Evolutionary conservation across 1,284 basidiomycete genomes (phyloP).

Genomic region (Austroboletus novae-zelandiae): DNA sequence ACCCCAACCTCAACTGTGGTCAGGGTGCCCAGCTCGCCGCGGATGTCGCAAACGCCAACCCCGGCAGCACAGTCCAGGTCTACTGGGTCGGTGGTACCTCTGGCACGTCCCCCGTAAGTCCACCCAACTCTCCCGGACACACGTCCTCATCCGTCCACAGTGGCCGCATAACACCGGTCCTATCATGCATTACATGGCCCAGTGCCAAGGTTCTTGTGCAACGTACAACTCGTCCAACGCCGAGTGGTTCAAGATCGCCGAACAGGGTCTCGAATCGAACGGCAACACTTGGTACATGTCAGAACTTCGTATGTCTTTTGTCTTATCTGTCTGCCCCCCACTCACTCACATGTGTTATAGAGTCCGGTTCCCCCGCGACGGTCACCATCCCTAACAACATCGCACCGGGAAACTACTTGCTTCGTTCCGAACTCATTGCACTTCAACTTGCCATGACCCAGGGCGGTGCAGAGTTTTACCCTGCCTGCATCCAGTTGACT

Average conservation of each 20-base stretch:
- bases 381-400: conserved; percentile 54
- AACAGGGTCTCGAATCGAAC: conserved; percentile 27
- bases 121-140: conserved; percentile 10
- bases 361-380: conserved; percentile 36
- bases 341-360: conserved; percentile 22
- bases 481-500: conserved; percentile 59
- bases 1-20: conserved; percentile 41
- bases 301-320: conserved; percentile 33
- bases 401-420: conserved; percentile 61
- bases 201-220: conserved; percentile 33
- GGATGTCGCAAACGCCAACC: conserved; percentile 36
- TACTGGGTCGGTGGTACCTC: conserved; percentile 31
- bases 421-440: conserved; percentile 71
- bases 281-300: conserved; percentile 39
- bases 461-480: conserved; percentile 74
- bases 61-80: conserved; percentile 38
- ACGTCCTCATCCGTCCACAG: conserved; percentile 12
- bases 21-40: conserved; percentile 35
- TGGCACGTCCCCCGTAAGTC: conserved; percentile 2
- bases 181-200: conserved; percentile 39
- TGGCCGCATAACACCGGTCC: conserved; percentile 40
- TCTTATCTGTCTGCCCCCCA: not conserved
- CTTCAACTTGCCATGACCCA: conserved; percentile 52
- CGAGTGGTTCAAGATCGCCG: conserved; percentile 40
- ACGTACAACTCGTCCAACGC: conserved; percentile 29